Base-by-base conservation (phyloP, 2,329 filamentous ascomycete genomes). In the Macrophomina phaseolina region DNA sequence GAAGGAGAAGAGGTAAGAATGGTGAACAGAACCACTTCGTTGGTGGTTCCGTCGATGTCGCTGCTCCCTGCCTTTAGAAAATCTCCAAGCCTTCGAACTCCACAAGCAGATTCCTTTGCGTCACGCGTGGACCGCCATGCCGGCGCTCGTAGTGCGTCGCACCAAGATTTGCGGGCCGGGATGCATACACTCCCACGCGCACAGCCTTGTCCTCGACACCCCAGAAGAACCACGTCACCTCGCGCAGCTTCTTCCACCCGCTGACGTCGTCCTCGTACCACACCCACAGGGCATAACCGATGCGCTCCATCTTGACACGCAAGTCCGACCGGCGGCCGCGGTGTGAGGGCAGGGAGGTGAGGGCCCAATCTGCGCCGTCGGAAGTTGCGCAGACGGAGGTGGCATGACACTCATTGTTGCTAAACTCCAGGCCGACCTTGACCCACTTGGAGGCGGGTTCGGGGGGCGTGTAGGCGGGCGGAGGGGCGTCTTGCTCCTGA, bases 201-300 rank as follows among this genome's bases (percentile, higher is more conserved):
- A 87, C 80, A 32, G 80, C 83, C 72, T 88, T 88, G 69, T 86
- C 84, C 69, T 87, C 85, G 12, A 86, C 83, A 7, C 84, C 85
- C 75, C 83, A 86, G 72, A 88, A 88, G 74, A 88, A 88, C 81
- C 84, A 87, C n/a, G 84, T 86, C 34, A 88, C 83, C 74, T 88
- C 86, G 5, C 86, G 74, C 70, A 87, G 74, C 74, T 87, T 87
- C 76, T 83, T 86, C 86, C 86, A 88, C 34, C 58, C 53, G 28
- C 46, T 64, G 40, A 32, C 36, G 58, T 75, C 74, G 64, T 80
- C 80, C 72, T 85, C 82, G 69, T 86, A 87, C 82, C 83, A 87
- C 46, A 87, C 81, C 85, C 85, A 86, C 32, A 87, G 78, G 11
- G 84, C 82, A 70, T 85, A 79, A 7, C 84, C 85, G 64, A 87